Evolutionary conservation across 495 filamentous ascomycete genomes (phyloP).

Genomic region (Haplographium delicatum): DNA sequence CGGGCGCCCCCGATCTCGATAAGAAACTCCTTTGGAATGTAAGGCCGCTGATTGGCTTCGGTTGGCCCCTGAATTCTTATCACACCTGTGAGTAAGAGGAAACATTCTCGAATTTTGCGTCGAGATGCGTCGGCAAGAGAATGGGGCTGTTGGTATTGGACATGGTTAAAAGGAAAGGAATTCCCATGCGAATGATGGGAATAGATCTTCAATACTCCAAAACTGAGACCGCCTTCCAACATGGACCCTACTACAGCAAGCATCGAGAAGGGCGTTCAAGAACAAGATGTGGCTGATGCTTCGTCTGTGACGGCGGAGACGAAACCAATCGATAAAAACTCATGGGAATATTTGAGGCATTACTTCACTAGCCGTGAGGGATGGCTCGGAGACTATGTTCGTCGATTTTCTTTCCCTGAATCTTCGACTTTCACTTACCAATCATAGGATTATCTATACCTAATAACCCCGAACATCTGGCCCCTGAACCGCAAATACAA

Average conservation of each 20-base stretch:
- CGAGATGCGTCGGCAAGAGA: too few relatives aligned
- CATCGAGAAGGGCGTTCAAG: constrained; percentile 16
- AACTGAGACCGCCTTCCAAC: too few relatives aligned
- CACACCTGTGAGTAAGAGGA: too few relatives aligned
- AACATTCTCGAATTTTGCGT: too few relatives aligned
- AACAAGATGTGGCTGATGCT: constrained; percentile 15
- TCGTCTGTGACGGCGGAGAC: constrained; percentile 8
- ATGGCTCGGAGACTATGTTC: constrained; percentile 35
- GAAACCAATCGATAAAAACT: background rate
- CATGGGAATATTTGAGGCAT: constrained; percentile 32
- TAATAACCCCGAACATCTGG: constrained; percentile 40
- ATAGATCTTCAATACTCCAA: too few relatives aligned
- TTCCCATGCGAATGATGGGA: constrained; percentile 17
- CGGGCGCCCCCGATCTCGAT: constrained; percentile 21
- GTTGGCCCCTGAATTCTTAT: constrained; percentile 18
- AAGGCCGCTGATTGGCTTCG: constrained; percentile 8
- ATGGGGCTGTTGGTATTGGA: too few relatives aligned
- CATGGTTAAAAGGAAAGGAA: too few relatives aligned
- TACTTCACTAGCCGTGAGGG: constrained; percentile 31
- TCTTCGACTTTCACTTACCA: background rate
- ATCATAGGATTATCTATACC: constrained; percentile 33
- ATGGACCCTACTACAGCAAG: constrained; percentile 15
- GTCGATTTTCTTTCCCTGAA: constrained; percentile 2
- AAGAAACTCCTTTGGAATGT: constrained; percentile 4
- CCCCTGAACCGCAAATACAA: constrained; percentile 32